Percentiles rank a stretch among this genome's conserved stretches.
phyloP scores from a whole-genome alignment of 441 rosid species.

The Adansonia grandidieri region DNA sequence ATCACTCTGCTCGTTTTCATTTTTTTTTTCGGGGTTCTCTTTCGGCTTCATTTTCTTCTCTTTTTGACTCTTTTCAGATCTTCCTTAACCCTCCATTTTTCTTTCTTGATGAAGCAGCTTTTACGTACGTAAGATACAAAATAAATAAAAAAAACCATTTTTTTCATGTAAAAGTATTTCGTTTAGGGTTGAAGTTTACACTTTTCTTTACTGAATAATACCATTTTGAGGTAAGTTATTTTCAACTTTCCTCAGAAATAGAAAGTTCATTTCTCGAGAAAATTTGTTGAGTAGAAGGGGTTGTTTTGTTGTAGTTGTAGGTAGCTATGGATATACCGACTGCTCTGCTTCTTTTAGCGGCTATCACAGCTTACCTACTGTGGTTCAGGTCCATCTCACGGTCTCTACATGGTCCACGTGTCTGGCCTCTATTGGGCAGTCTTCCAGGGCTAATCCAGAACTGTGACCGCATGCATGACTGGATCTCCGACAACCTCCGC shows the following conservation, averaged over 20 bases:
- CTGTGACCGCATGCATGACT: slow-evolving; percentile 89
- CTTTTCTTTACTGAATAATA: background rate
- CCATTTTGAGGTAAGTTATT: slow-evolving; percentile 3
- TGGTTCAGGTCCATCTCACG: slow-evolving; percentile 94
- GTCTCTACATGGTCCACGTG: slow-evolving; percentile 83
- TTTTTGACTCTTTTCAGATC: background rate
- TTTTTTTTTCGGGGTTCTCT: background rate
- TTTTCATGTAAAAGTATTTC: background rate
- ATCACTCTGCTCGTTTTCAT: slow-evolving; percentile 6
- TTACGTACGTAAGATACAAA: background rate
- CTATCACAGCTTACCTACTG: slow-evolving; percentile 68
- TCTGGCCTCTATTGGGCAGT: slow-evolving; percentile 93
- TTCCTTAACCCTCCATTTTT: slow-evolving; percentile 19
- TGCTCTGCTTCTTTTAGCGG: slow-evolving; percentile 63
- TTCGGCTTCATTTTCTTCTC: background rate
- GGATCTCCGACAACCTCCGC: slow-evolving; percentile 94
- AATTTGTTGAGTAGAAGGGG: background rate
- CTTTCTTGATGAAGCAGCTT: slow-evolving; percentile 17
- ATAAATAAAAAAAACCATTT: background rate
- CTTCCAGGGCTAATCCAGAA: slow-evolving; percentile 91
- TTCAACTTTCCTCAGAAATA: background rate
- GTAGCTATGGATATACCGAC: slow-evolving; percentile 59
- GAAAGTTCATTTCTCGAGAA: background rate
- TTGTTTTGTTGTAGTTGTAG: background rate
- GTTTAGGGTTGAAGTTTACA: background rate